Conservation (phyloP, 768 basidiomycete genomes). For the Lentinula raphanica region DNA sequence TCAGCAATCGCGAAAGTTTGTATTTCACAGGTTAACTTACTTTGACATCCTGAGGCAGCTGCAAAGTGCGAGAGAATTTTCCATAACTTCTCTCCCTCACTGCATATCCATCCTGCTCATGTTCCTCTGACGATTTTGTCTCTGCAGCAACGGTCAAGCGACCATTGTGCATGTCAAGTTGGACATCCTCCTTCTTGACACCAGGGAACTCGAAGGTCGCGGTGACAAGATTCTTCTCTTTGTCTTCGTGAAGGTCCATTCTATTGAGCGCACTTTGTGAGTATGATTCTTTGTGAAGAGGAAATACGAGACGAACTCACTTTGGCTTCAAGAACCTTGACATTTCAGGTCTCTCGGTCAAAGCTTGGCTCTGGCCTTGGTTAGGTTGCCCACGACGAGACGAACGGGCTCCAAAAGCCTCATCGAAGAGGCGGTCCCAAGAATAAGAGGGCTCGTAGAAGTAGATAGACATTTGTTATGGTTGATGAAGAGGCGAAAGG, state of each 20-base stretch:
- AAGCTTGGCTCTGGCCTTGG: constrained; percentile 3
- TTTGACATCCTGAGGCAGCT: constrained; percentile 50
- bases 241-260: constrained; percentile 54
- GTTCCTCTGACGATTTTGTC: constrained; percentile 27
- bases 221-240: constrained; percentile 42
- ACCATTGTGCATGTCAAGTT: constrained; percentile 48
- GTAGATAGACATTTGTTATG: constrained; percentile 20
- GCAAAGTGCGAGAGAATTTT: constrained; percentile 39
- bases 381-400: background rate
- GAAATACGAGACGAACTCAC: constrained; percentile 15
- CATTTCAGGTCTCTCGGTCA: constrained; percentile 9
- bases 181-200: constrained; percentile 46
- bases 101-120: constrained; percentile 35
- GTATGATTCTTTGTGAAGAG: background rate
- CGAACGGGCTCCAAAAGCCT: constrained; percentile 18
- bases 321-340: constrained; percentile 23
- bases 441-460: constrained; percentile 42
- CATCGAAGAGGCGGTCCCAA: constrained; percentile 42
- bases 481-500: too few species aligned
- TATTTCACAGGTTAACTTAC: constrained; percentile 26
- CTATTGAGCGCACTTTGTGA: constrained; percentile 20
- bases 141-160: constrained; percentile 52
- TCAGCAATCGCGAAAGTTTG: constrained; percentile 14
- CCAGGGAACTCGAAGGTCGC: constrained; percentile 61
- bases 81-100: constrained; percentile 51